Conservation (phyloP, 2,329 filamentous ascomycete genomes). For the Alternaria angustiovoidea region DNA sequence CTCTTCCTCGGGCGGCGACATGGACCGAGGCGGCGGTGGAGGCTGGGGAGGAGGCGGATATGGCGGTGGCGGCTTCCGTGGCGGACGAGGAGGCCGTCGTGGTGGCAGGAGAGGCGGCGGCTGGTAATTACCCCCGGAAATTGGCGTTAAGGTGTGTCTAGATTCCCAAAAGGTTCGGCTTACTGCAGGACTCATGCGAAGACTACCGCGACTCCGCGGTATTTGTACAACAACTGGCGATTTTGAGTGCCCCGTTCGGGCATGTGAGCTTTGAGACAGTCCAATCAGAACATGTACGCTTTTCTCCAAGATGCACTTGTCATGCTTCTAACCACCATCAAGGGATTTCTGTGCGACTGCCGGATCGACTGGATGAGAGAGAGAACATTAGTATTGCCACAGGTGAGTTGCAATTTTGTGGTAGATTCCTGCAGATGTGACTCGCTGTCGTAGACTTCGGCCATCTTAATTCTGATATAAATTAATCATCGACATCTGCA, state of each 20-base stretch:
- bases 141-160: slow-evolving; percentile 50
- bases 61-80: slow-evolving; percentile 39
- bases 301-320: slow-evolving; percentile 39
- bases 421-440: not conserved
- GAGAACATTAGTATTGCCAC: no score
- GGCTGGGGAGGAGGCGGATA: slow-evolving; percentile 33
- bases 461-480: not conserved
- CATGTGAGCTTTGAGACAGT: slow-evolving; percentile 34
- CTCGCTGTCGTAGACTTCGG: not conserved
- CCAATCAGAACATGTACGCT: slow-evolving; percentile 46
- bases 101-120: slow-evolving; percentile 40
- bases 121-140: slow-evolving; percentile 37
- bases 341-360: slow-evolving; percentile 32
- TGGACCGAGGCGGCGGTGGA: slow-evolving; percentile 38
- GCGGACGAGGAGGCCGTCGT: slow-evolving; percentile 29
- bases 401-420: slow-evolving; percentile 11
- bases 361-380: not conserved
- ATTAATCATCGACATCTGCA: not conserved
- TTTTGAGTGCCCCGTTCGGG: slow-evolving; percentile 19
- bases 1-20: slow-evolving; percentile 31
- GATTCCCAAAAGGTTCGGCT: slow-evolving; percentile 43
- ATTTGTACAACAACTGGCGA: slow-evolving; percentile 37
- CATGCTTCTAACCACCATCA: slow-evolving; percentile 43
- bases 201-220: slow-evolving; percentile 27
- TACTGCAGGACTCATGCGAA: slow-evolving; percentile 41